Percentiles rank a stretch among this genome's conserved stretches.
Evolutionary conservation across 805 yeast genomes (phyloP).

Genomic region (Candida michaelii): DNA sequence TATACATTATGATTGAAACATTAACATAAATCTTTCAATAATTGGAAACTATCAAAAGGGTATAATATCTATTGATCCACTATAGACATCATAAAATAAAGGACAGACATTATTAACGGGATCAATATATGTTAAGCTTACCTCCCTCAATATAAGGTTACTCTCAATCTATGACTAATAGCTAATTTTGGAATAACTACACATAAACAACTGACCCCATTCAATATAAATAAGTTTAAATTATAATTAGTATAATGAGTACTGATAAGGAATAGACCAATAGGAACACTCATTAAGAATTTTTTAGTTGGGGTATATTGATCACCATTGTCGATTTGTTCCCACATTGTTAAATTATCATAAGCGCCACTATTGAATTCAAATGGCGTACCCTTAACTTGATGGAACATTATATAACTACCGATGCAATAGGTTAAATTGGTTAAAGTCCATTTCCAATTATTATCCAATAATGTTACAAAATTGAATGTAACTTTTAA

Average conservation of each 20-base stretch:
- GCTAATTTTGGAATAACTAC: slow-evolving; percentile 94
- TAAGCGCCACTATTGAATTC: slow-evolving; percentile 96
- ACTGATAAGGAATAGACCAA: slow-evolving; percentile 76
- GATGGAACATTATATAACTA: slow-evolving; percentile 93
- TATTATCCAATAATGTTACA: slow-evolving; percentile 76
- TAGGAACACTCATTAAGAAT: slow-evolving; percentile 90
- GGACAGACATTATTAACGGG: background rate
- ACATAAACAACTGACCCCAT: slow-evolving; percentile 76
- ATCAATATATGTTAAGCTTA: background rate
- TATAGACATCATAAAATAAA: background rate
- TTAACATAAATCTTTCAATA: slow-evolving; percentile 1
- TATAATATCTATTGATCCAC: background rate
- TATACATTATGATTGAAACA: slow-evolving; percentile 1
- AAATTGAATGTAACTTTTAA: slow-evolving; percentile 76
- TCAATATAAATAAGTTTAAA: slow-evolving; percentile 71
- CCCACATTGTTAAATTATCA: slow-evolving; percentile 98
- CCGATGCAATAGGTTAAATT: slow-evolving; percentile 89
- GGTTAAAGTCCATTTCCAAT: slow-evolving; percentile 91
- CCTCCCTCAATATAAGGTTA: slow-evolving; percentile 36
- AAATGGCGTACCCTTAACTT: slow-evolving; percentile 95
- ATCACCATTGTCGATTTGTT: slow-evolving; percentile 92
- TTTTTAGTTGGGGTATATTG: slow-evolving; percentile 96
- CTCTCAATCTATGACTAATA: slow-evolving; percentile 73
- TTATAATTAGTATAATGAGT: slow-evolving; percentile 91
- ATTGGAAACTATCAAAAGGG: background rate